A percentile compares a stretch with the other conserved stretches of the same genome.
Conservation (phyloP, 768 basidiomycete genomes). For the Fibroporia radiculosa region DNA sequence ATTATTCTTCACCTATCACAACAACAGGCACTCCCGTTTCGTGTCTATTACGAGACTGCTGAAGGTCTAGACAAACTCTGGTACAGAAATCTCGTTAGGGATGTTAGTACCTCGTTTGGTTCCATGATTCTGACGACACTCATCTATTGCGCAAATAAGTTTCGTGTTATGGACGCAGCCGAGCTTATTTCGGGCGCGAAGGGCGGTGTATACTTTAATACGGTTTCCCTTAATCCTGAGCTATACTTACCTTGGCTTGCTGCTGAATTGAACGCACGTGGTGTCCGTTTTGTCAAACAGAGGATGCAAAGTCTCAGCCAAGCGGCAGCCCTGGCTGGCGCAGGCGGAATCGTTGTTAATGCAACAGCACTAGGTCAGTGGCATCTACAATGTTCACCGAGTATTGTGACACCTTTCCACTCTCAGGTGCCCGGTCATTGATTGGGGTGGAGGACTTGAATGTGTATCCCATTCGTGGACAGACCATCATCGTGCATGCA, state of each 20-base stretch:
- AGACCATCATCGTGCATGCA: constrained; percentile 70
- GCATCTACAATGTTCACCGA: neutral
- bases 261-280: constrained; percentile 27
- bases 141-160: constrained; percentile 16
- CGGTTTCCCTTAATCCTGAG: constrained; percentile 43
- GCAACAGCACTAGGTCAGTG: constrained; percentile 45
- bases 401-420: neutral
- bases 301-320: constrained; percentile 38
- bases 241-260: constrained; percentile 44
- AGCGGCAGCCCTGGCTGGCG: constrained; percentile 31
- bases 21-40: constrained; percentile 31
- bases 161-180: constrained; percentile 23
- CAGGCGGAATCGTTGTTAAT: constrained; percentile 41
- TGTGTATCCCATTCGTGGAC: constrained; percentile 75
- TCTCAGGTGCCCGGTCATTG: constrained; percentile 56
- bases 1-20: constrained; percentile 2
- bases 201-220: constrained; percentile 36
- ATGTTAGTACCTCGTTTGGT: constrained; percentile 23
- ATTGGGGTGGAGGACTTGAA: constrained; percentile 75
- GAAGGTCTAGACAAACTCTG: constrained; percentile 23
- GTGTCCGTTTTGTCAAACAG: constrained; percentile 37
- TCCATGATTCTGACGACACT: neutral
- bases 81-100: constrained; percentile 32
- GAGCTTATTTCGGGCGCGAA: constrained; percentile 28
- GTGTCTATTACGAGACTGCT: constrained; percentile 21